Evolutionary conservation across 495 filamentous ascomycete genomes (phyloP).

Genomic region (Neurospora sp.): DNA sequence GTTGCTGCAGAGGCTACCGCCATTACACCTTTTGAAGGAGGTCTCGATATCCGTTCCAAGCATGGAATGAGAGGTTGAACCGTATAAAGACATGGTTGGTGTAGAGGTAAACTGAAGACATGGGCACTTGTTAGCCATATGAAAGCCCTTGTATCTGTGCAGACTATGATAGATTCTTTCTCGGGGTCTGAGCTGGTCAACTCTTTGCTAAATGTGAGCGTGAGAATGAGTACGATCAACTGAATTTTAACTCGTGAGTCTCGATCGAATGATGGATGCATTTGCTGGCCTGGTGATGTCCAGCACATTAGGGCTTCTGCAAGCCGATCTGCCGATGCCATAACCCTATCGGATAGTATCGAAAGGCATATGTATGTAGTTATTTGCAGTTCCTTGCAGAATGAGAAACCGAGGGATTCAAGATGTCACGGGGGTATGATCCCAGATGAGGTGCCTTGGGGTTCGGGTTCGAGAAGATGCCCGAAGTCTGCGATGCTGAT

Average conservation of each 20-base stretch:
- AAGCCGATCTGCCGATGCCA: neutral
- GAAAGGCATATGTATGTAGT: neutral
- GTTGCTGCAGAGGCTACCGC: neutral
- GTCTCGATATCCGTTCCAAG: neutral
- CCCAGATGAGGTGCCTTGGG: neutral
- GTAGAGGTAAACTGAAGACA: neutral
- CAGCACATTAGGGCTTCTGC: neutral
- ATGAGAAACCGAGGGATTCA: neutral
- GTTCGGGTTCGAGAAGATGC: neutral
- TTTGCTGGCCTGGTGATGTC: neutral
- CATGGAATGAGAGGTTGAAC: neutral
- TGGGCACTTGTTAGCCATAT: neutral
- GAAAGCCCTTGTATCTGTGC: neutral
- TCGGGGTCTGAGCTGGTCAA: neutral
- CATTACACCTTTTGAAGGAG: neutral
- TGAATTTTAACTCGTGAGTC: neutral
- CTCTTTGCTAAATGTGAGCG: neutral
- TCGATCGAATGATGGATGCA: neutral
- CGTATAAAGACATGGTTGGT: neutral
- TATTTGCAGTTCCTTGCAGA: neutral
- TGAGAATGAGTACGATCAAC: no score
- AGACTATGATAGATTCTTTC: neutral
- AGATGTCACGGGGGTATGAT: neutral
- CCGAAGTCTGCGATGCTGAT: neutral
- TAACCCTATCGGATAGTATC: neutral